phyloP scores from a whole-genome alignment of 1,284 basidiomycete genomes.

The Tylopilus sp. region DNA sequence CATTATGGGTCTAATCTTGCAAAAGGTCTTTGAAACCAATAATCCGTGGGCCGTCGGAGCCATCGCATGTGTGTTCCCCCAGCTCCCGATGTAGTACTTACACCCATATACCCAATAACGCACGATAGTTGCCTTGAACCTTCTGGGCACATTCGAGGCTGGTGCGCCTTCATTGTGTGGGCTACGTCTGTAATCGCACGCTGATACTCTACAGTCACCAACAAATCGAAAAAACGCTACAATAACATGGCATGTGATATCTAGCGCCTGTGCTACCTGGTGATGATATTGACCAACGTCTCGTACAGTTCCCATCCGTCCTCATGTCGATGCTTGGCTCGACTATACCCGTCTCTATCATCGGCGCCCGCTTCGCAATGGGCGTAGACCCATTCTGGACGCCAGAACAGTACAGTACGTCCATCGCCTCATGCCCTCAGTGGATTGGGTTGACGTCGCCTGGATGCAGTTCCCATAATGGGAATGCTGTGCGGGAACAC shows the following conservation, averaged over 20 bases:
- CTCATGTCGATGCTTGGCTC: slow-evolving; percentile 73
- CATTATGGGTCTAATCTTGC: slow-evolving; percentile 71
- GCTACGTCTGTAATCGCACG: not conserved
- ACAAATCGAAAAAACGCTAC: slow-evolving; percentile 79
- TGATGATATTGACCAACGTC: slow-evolving; percentile 8
- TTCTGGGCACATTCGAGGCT: slow-evolving; percentile 73
- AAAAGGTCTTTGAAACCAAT: slow-evolving; percentile 75
- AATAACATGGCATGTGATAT: slow-evolving; percentile 65
- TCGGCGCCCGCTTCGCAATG: slow-evolving; percentile 82
- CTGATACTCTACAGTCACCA: slow-evolving; percentile 51
- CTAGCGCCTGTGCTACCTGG: not conserved
- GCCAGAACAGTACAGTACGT: slow-evolving; percentile 78
- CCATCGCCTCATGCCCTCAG: slow-evolving; percentile 9
- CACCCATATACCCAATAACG: not conserved
- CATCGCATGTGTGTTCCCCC: slow-evolving; percentile 63
- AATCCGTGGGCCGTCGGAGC: slow-evolving; percentile 76
- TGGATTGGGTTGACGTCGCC: not conserved
- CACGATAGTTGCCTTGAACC: slow-evolving; percentile 64
- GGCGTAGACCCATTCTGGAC: slow-evolving; percentile 78
- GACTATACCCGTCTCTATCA: slow-evolving; percentile 79
- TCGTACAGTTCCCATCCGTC: slow-evolving; percentile 68
- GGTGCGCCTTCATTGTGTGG: slow-evolving; percentile 49
- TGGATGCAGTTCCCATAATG: slow-evolving; percentile 73
- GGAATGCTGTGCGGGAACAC: slow-evolving; percentile 89
- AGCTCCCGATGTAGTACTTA: not conserved